Evolutionary conservation across 306 rosid species (phyloP), one percentile per base, ranked within the genome.

Genomic region (Citrullus mucosospermus): DNA sequence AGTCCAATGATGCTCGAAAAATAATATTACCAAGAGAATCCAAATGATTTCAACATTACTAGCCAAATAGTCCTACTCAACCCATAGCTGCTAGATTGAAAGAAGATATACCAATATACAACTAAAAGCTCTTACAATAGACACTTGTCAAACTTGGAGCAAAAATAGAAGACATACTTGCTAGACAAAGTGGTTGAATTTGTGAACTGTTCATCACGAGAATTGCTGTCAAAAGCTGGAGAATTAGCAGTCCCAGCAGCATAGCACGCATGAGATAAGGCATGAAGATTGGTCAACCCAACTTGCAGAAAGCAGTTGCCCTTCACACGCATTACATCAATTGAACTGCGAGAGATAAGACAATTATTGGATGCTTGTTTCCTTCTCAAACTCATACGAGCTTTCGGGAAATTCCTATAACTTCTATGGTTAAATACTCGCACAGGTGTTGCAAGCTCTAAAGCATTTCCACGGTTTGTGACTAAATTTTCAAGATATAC

Each of bases 211-310:
- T 87, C 90, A 71, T 90, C 90, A 36, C 53, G 79, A 81, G 85
- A 80, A 82, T 79, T 84, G 30, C 85, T 84, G 66, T 92, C 92
- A 77, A 83, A 80, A 10, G 93, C 86, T 32, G 91, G 85, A 83
- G 85, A 86, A 72, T 88, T 90, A 51, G 88, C 92, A 71, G 93
- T 86, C 30, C 88, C 86, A 34, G 92, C 78, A 53, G 90, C 83
- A 74, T 65, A 79, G 85, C 87, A 85, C 28, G 81, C 80, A 56
- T 82, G 84, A 60, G 87, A 78, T 7, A 82, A 78, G 32, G 72
- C 30, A 48, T 81, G 82, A 17, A 79, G 51, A 83, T 72, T 84
- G 78, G 86, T 88, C 79, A 65, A 32, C 72, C 87, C 89, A 80
- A 75, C 78, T 78, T 77, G 75, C 54, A 79, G 56, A 72, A 77